Percentiles rank a stretch among this genome's conserved stretches.
Conservation (phyloP, 2,329 filamentous ascomycete genomes). For the Epichloe amarillans region DNA sequence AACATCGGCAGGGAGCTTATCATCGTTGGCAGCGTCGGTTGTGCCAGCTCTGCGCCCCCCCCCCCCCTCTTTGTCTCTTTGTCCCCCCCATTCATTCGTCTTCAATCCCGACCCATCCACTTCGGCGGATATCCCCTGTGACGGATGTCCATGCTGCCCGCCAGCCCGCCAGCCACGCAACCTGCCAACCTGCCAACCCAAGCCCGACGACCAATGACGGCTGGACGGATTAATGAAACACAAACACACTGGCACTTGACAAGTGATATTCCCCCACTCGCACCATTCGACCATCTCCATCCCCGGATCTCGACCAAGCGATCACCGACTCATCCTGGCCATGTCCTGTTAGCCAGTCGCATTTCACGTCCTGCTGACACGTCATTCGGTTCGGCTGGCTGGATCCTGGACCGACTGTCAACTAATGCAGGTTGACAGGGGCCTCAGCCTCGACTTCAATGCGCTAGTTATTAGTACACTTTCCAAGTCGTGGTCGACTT, state of each 20-base stretch:
- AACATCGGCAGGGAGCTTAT: neutral
- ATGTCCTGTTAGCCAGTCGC: slow-evolving; percentile 21
- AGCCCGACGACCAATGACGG: too few species aligned
- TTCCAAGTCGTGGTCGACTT: neutral
- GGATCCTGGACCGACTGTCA: slow-evolving; percentile 8
- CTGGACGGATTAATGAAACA: neutral
- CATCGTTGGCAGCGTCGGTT: neutral
- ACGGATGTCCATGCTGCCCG: neutral
- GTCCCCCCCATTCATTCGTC: neutral
- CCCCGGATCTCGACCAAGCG: slow-evolving; percentile 15
- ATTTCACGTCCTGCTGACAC: slow-evolving; percentile 15
- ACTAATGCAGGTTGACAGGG: slow-evolving; percentile 8
- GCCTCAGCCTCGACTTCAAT: neutral
- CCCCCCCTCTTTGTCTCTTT: neutral
- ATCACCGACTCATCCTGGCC: slow-evolving; percentile 15
- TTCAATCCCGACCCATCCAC: neutral
- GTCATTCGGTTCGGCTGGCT: slow-evolving; percentile 6
- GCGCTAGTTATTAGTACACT: neutral
- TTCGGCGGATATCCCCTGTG: neutral
- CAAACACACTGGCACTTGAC: slow-evolving; percentile 2
- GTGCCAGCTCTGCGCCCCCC: neutral
- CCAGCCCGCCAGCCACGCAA: neutral
- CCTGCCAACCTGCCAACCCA: too few species aligned
- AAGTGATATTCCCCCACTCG: neutral
- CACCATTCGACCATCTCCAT: slow-evolving; percentile 1